These are phyloP conservation scores for Jatropha podagrica DNA, from an alignment of 441 rosid genomes.

Conservation along the genomic window DNA sequence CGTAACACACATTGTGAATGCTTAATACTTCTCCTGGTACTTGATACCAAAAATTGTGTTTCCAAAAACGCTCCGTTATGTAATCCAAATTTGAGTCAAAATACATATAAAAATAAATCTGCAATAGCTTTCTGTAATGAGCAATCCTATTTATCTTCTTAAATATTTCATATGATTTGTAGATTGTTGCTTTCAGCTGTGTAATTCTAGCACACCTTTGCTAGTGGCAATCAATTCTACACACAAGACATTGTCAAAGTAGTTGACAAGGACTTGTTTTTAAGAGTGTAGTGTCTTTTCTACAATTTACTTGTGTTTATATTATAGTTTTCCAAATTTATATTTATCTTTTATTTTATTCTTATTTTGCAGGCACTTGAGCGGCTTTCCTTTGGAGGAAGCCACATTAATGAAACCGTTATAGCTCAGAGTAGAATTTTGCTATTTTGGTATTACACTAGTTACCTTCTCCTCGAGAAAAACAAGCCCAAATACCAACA, in stretches of 20 bases:
- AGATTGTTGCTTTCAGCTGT: no score
- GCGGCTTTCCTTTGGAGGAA: conserved; percentile 80
- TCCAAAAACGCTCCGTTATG: not conserved
- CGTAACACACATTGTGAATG: not conserved
- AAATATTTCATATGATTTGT: no score
- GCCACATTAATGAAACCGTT: conserved; percentile 60
- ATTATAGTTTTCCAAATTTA: not conserved
- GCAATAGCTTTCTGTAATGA: no score
- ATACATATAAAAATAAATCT: no score
- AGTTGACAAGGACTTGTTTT: not conserved
- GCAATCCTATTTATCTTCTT: no score
- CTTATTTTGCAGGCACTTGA: conserved; percentile 67
- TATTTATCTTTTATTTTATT: not conserved
- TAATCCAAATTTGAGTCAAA: no score
- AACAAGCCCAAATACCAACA: conserved; percentile 83
- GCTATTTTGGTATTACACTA: conserved; percentile 82
- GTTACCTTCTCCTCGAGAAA: conserved; percentile 78
- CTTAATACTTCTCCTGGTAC: not conserved
- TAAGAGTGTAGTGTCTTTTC: not conserved
- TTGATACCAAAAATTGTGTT: not conserved
- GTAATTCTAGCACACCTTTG: not conserved
- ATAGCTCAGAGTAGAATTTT: conserved; percentile 77
- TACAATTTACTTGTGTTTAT: not conserved
- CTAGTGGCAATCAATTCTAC: not conserved
- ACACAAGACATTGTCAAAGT: not conserved